These are phyloP conservation scores for Melastoma candidum DNA, from an alignment of 441 rosid genomes.

Conservation along the genomic window DNA sequence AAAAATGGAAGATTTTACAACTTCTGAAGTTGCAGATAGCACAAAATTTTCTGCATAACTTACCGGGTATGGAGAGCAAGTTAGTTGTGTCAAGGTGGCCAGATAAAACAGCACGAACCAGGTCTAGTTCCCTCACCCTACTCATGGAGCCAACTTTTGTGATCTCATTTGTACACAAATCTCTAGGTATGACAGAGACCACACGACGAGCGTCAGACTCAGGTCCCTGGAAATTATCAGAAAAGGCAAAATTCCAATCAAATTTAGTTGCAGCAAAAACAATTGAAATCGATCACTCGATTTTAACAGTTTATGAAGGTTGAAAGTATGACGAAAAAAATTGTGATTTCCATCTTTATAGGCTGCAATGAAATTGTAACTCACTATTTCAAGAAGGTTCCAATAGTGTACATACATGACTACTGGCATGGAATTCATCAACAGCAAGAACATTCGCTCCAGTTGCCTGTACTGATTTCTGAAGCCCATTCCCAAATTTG, in stretches of 20 bases:
- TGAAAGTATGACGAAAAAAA: no score
- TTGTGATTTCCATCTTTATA: no score
- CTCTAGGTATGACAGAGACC: slow-evolving; percentile 50
- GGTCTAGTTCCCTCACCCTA: slow-evolving; percentile 62
- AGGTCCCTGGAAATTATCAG: slow-evolving; percentile 33
- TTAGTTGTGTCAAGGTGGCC: slow-evolving; percentile 54
- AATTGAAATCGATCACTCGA: no score
- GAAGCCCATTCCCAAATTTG: slow-evolving; percentile 45
- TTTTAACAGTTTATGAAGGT: no score
- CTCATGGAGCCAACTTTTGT: slow-evolving; percentile 45
- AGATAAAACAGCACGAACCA: slow-evolving; percentile 55
- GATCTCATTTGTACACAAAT: slow-evolving; percentile 31
- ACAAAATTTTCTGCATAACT: not conserved
- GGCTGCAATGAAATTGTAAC: no score
- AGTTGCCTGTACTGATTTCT: slow-evolving; percentile 32
- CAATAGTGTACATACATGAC: slow-evolving; percentile 43
- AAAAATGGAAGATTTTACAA: no score
- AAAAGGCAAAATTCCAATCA: slow-evolving; percentile 9
- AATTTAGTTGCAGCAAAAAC: not conserved
- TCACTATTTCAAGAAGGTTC: not conserved
- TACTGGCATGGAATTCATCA: slow-evolving; percentile 49
- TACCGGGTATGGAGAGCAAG: slow-evolving; percentile 58
- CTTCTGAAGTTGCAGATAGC: not conserved
- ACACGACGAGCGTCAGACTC: slow-evolving; percentile 32
- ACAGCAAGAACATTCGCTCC: slow-evolving; percentile 52